A percentile compares a stretch with the other conserved stretches of the same genome.
Evolutionary conservation across 2,329 filamentous ascomycete genomes (phyloP).

Genomic region (Lachnellula suecica): DNA sequence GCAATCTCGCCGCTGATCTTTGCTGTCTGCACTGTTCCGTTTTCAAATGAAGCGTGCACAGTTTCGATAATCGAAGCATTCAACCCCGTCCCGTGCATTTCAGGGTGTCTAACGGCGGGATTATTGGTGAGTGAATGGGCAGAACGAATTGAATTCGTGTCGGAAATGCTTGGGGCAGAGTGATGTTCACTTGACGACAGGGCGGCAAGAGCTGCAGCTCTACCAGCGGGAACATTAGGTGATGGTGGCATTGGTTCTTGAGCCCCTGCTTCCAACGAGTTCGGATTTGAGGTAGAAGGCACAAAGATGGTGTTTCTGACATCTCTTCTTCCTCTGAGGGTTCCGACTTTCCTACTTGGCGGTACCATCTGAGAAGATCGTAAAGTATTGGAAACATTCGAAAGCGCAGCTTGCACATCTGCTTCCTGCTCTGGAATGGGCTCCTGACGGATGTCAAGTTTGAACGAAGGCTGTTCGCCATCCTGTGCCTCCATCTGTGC

Average conservation of each 20-base stretch:
- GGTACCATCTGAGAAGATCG: constrained; percentile 57
- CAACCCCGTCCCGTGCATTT: constrained; percentile 75
- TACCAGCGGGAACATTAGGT: constrained; percentile 33
- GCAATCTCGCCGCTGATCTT: constrained; percentile 87
- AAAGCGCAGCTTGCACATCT: constrained; percentile 71
- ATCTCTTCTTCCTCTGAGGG: constrained; percentile 83
- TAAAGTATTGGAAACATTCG: constrained; percentile 73
- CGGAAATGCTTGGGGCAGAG: constrained; percentile 57
- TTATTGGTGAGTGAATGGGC: constrained; percentile 74
- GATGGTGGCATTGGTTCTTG: constrained; percentile 27
- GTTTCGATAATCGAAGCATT: constrained; percentile 91
- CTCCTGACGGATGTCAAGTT: constrained; percentile 75
- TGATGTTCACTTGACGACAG: constrained; percentile 62
- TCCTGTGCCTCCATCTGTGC: constrained; percentile 66
- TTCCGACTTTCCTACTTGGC: constrained; percentile 70
- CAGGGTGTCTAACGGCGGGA: constrained; percentile 74
- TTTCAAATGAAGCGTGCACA: constrained; percentile 80
- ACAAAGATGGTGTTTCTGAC: constrained; percentile 89
- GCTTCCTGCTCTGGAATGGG: constrained; percentile 78
- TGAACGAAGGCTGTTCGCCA: constrained; percentile 66
- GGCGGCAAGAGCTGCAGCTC: constrained; percentile 49
- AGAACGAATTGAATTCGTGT: constrained; percentile 89
- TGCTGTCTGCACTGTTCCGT: constrained; percentile 67
- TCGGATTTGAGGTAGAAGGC: constrained; percentile 42
- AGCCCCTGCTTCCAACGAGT: constrained; percentile 22